phyloP scores from a whole-genome alignment of 805 yeast species.

The Sporopachydermia quercuum region DNA sequence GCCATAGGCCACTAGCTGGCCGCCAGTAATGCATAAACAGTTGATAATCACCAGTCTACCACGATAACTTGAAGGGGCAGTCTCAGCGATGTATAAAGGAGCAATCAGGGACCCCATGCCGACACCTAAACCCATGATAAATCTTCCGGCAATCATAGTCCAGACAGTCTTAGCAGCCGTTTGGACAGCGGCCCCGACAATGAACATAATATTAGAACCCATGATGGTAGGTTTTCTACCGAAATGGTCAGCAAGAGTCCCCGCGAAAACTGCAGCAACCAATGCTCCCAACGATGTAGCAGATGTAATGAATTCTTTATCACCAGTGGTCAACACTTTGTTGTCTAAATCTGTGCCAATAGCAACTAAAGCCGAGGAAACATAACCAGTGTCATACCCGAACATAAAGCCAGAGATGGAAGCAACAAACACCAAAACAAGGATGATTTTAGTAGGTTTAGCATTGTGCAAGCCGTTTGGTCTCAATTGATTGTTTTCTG shows the following conservation, averaged over 20 bases:
- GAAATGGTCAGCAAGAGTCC: constrained; percentile 61
- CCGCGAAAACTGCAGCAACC: constrained; percentile 65
- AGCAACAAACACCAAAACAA: constrained; percentile 24
- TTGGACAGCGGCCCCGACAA: constrained; percentile 77
- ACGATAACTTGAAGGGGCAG: constrained; percentile 84
- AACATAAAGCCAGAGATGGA: constrained; percentile 93
- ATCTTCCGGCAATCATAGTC: constrained; percentile 87
- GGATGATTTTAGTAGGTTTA: background rate
- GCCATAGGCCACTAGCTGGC: constrained; percentile 88
- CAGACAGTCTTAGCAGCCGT: constrained; percentile 68
- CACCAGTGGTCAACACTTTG: constrained; percentile 48
- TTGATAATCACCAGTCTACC: constrained; percentile 84
- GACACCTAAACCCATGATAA: constrained; percentile 91
- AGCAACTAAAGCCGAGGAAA: constrained; percentile 82
- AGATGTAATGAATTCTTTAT: constrained; percentile 81
- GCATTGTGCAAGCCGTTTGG: background rate
- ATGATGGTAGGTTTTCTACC: constrained; percentile 81
- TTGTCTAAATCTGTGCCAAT: constrained; percentile 63
- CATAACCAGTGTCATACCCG: constrained; percentile 96
- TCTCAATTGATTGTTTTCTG: too few species aligned
- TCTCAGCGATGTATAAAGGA: constrained; percentile 84
- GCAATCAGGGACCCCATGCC: constrained; percentile 90
- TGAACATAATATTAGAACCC: constrained; percentile 68
- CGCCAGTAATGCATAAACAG: constrained; percentile 84
- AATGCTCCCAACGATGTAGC: constrained; percentile 93